Conservation (phyloP, 805 yeast genomes). For the Barnettozyma pratensis region DNA sequence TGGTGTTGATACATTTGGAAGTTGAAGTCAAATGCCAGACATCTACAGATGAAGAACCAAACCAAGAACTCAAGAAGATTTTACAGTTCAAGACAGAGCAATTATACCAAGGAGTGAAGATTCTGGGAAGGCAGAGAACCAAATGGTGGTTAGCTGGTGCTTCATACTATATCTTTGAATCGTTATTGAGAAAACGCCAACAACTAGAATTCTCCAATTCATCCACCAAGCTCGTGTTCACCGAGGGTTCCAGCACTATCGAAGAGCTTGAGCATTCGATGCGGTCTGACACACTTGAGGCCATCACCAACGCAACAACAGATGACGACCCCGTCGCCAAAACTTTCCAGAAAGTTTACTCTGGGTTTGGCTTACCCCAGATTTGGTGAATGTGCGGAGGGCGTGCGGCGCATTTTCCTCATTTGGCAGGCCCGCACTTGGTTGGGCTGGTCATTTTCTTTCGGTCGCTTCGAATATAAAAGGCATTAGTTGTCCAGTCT, state of each 20-base stretch:
- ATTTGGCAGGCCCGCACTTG: background rate
- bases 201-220: background rate
- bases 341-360: background rate
- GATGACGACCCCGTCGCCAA: background rate
- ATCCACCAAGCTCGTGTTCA: background rate
- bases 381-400: background rate
- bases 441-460: background rate
- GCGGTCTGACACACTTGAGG: background rate
- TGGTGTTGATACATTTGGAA: constrained; percentile 9
- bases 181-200: constrained; percentile 1
- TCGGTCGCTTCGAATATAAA: background rate
- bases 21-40: constrained; percentile 5
- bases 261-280: background rate
- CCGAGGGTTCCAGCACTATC: background rate
- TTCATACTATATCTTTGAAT: constrained; percentile 1
- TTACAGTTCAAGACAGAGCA: constrained; percentile 1
- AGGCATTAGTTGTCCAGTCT: background rate
- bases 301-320: background rate
- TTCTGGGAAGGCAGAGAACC: background rate
- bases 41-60: background rate
- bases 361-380: background rate
- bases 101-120: background rate
- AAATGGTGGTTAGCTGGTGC: constrained; percentile 13
- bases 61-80: background rate
- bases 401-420: constrained; percentile 1